These are phyloP conservation scores for Cystoderma amianthinum DNA, from an alignment of 768 basidiomycete species.

Conservation along the genomic window DNA sequence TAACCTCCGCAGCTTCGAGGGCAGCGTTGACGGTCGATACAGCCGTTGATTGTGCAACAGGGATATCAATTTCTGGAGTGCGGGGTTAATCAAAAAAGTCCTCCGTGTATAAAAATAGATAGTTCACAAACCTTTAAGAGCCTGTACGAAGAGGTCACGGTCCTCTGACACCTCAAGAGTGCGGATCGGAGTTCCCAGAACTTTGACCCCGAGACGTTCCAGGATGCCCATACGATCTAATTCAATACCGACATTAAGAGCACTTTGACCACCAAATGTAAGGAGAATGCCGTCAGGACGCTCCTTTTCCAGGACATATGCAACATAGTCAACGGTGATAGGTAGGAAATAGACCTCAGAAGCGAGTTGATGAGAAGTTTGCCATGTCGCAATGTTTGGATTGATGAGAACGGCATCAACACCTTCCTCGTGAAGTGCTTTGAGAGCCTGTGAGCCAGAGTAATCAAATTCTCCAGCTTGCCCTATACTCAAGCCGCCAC, in stretches of 20 bases:
- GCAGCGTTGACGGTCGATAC: slow-evolving; percentile 95
- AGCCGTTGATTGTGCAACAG: slow-evolving; percentile 91
- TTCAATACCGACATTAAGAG: slow-evolving; percentile 94
- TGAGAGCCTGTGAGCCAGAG: slow-evolving; percentile 97
- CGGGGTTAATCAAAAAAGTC: slow-evolving; percentile 5
- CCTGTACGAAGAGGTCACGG: slow-evolving; percentile 91
- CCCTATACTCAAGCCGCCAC: slow-evolving; percentile 93
- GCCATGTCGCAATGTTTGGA: slow-evolving; percentile 99
- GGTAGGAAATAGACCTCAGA: slow-evolving; percentile 97
- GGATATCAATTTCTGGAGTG: slow-evolving; percentile 91
- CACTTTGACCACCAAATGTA: slow-evolving; percentile 97
- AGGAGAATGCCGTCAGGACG: slow-evolving; percentile 95
- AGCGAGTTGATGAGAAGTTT: slow-evolving; percentile 96
- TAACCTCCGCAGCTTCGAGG: slow-evolving; percentile 81
- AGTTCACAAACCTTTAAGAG: slow-evolving; percentile 72
- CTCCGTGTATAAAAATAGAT: not conserved
- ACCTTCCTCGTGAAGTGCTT: slow-evolving; percentile 94
- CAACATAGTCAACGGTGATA: slow-evolving; percentile 94
- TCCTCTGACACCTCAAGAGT: slow-evolving; percentile 97
- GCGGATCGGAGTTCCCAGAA: slow-evolving; percentile 90
- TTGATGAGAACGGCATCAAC: slow-evolving; percentile 94
- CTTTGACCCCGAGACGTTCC: slow-evolving; percentile 86
- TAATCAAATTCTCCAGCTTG: slow-evolving; percentile 99
- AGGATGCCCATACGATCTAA: slow-evolving; percentile 96
- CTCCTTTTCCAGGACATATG: slow-evolving; percentile 98